These are phyloP conservation scores for Camelina neglecta DNA, from an alignment of 345 rosid species.

Conservation along the genomic window DNA sequence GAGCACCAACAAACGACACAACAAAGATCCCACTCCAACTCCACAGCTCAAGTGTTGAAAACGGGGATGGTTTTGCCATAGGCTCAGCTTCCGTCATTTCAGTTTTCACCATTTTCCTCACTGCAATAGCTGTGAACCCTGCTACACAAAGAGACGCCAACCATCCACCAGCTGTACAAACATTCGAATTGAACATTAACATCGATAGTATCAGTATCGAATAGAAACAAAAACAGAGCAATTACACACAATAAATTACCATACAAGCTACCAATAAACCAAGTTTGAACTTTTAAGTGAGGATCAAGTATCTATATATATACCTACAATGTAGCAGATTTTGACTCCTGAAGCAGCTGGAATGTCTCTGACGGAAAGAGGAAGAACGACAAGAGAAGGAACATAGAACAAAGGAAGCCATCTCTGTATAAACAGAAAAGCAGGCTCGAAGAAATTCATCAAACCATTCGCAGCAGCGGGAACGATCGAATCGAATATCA, in stretches of 20 bases:
- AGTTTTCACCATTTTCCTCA: conserved; percentile 82
- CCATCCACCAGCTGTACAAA: conserved; percentile 84
- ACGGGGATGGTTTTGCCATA: conserved; percentile 85
- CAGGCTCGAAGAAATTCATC: conserved; percentile 87
- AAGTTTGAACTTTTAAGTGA: neutral
- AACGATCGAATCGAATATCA: conserved; percentile 61
- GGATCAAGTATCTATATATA: neutral
- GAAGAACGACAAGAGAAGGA: conserved; percentile 88
- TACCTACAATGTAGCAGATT: conserved; percentile 84
- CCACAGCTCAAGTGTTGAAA: conserved; percentile 73
- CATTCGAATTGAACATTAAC: conserved; percentile 11
- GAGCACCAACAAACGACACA: conserved; percentile 67
- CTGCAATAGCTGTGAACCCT: conserved; percentile 81
- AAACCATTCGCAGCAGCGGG: conserved; percentile 72
- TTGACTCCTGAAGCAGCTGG: conserved; percentile 92
- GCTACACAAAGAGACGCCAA: conserved; percentile 92
- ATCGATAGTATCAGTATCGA: neutral
- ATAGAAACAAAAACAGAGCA: neutral
- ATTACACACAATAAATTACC: neutral
- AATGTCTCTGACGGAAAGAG: conserved; percentile 85
- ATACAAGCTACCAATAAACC: neutral
- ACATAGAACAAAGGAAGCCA: conserved; percentile 98
- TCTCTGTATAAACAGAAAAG: conserved; percentile 82
- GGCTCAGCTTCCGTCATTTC: conserved; percentile 94
- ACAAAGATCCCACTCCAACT: conserved; percentile 79